phyloP scores from a whole-genome alignment of 148 eudicot species.

The Silene conica region DNA sequence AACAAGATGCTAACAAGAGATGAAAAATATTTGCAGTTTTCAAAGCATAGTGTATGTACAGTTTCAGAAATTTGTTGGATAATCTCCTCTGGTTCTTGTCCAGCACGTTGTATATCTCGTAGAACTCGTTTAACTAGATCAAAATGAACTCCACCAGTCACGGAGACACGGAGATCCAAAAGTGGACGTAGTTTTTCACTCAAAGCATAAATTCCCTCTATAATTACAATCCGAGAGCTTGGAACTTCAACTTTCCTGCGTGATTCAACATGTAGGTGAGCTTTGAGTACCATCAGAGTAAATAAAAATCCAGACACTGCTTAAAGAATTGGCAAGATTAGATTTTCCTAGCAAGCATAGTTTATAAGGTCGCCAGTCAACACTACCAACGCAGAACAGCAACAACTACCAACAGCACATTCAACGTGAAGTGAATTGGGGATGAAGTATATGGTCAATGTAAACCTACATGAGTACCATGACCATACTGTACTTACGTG shows the following conservation, averaged over 20 bases:
- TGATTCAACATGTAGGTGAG: slow-evolving; percentile 20
- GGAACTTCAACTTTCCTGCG: slow-evolving; percentile 87
- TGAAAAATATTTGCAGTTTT: slow-evolving; percentile 1
- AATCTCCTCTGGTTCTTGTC: slow-evolving; percentile 91
- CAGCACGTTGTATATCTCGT: slow-evolving; percentile 95
- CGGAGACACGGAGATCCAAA: slow-evolving; percentile 90
- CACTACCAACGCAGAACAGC: neutral
- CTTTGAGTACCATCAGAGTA: neutral
- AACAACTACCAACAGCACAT: neutral
- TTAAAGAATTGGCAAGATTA: neutral
- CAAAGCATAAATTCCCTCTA: slow-evolving; percentile 96
- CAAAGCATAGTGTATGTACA: slow-evolving; percentile 37
- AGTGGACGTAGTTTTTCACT: slow-evolving; percentile 80
- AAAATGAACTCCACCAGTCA: slow-evolving; percentile 94
- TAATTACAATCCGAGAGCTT: slow-evolving; percentile 82
- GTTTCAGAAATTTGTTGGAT: slow-evolving; percentile 98
- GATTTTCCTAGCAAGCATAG: neutral
- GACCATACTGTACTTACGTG: neutral
- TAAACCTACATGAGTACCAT: neutral
- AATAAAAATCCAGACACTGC: neutral
- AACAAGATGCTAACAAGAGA: slow-evolving; percentile 13
- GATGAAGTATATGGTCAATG: neutral
- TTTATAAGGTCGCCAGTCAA: neutral
- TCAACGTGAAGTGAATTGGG: neutral
- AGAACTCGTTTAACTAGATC: slow-evolving; percentile 93